Base-by-base conservation (phyloP, 371 early-diverging fungal genomes). In the Coemansia sp. region DNA sequence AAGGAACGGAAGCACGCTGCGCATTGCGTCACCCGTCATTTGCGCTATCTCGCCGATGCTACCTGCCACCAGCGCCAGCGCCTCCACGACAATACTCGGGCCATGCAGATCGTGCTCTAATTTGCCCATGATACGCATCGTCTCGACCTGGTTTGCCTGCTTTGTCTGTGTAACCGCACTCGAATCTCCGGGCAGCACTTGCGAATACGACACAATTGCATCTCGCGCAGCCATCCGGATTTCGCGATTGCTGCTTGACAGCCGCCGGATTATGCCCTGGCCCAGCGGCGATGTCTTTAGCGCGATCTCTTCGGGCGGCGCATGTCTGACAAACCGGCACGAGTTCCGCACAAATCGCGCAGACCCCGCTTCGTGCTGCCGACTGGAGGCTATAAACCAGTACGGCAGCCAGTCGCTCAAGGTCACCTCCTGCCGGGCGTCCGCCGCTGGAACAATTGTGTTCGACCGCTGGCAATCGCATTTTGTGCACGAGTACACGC, bases 351-450 rank as follows among this genome's bases (percentile, higher is more conserved):
- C 50, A 54, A 77, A 80, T 30, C 40, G 57, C 2, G 61, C 48
- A 7, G 74, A 61, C 1, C 66, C 62, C 0, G 36, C 40, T 8
- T 63, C 58, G 16, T 50, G 39, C 40, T 70, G 77, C 16, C 66
- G 58, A 52, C 61, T 66, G 8, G 68, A 63, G 7, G 68, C 72
- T 31, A 79, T 66, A 48, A 74, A 78, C 79, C 79, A 79, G 54
- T 69, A 80, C 0, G 66, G 59, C 33, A 79, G 42, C 79, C 79
- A 79, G 39, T 61, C 61, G 36, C 79, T 77, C 30, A 79, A 50
- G 14, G 79, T 59, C 14, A 65, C 65, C 4, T 20, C 20, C 20
- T 20, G 20, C 20, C 20, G 20, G 20, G 20, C 20, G 20, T 20
- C 20, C 20, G 20, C 20, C 20, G 20, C 20, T 20, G 20, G 20